Evolutionary conservation across 768 basidiomycete genomes (phyloP).

Genomic region (Mycena galopus): DNA sequence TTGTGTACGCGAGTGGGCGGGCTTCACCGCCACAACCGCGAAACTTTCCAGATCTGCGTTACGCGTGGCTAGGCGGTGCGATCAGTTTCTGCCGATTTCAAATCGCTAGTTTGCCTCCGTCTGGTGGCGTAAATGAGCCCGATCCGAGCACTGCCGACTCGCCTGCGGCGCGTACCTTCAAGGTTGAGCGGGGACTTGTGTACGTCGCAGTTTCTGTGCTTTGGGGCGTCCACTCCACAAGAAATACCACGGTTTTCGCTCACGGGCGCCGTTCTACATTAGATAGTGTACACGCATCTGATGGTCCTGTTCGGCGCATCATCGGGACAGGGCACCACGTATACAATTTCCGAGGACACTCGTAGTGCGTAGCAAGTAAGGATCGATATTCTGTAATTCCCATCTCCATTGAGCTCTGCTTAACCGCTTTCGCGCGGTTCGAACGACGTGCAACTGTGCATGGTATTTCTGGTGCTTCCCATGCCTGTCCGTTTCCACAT

Average conservation of each 20-base stretch:
- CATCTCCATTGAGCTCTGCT: conserved; percentile 9
- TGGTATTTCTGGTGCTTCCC: background rate
- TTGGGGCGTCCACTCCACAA: background rate
- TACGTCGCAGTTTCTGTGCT: background rate
- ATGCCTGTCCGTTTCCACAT: conserved; percentile 5
- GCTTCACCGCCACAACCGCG: conserved; percentile 24
- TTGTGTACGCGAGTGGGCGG: background rate
- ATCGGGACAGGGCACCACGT: background rate
- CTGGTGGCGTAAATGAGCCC: background rate
- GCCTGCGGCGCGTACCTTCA: background rate
- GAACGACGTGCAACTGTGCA: background rate
- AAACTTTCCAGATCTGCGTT: conserved; percentile 16
- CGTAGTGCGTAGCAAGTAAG: background rate
- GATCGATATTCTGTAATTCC: background rate
- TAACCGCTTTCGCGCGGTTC: conserved; percentile 16
- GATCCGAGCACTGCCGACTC: background rate
- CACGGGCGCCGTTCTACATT: background rate
- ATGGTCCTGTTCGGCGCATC: background rate
- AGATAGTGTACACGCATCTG: background rate
- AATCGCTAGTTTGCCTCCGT: conserved; percentile 15
- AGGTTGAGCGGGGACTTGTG: background rate
- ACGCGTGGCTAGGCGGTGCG: conserved; percentile 2
- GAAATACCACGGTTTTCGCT: background rate
- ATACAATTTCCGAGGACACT: background rate
- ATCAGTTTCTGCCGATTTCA: conserved; percentile 1